Conservation (phyloP, 805 yeast genomes). For the Sugiyamaella boreocaroliniensis region DNA sequence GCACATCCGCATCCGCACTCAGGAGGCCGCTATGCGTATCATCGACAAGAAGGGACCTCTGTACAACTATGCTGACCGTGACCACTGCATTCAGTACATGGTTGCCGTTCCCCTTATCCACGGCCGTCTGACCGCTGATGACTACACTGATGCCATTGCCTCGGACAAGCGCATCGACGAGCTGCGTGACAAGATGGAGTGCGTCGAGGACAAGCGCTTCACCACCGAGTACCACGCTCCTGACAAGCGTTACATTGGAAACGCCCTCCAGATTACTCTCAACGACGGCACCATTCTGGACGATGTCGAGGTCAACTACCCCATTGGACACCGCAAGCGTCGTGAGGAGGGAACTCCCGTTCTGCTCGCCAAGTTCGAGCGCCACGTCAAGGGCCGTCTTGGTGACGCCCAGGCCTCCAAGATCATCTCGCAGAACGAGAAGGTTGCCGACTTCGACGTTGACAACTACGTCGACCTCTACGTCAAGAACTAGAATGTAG, state of each 20-base stretch:
- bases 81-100: conserved; percentile 61
- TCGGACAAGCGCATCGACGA: conserved; percentile 46
- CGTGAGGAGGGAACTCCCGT: conserved; percentile 56
- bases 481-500: conserved; percentile 22
- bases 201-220: conserved; percentile 45
- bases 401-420: conserved; percentile 33
- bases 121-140: conserved; percentile 53
- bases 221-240: conserved; percentile 51
- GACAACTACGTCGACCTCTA: conserved; percentile 44
- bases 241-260: conserved; percentile 50
- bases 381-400: conserved; percentile 44
- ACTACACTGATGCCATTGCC: conserved; percentile 48
- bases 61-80: conserved; percentile 58
- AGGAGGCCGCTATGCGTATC: conserved; percentile 55
- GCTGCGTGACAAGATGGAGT: conserved; percentile 48
- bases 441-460: conserved; percentile 39
- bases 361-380: conserved; percentile 44
- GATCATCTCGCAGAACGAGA: conserved; percentile 33
- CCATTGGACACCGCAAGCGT: conserved; percentile 53
- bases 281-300: conserved; percentile 49
- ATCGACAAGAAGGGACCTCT: conserved; percentile 55
- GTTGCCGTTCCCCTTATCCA: conserved; percentile 49
- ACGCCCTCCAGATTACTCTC: conserved; percentile 44
- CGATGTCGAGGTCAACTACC: conserved; percentile 49
- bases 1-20: conserved; percentile 46